phyloP scores from a whole-genome alignment of 495 filamentous ascomycete species.

The Letharia lupina region DNA sequence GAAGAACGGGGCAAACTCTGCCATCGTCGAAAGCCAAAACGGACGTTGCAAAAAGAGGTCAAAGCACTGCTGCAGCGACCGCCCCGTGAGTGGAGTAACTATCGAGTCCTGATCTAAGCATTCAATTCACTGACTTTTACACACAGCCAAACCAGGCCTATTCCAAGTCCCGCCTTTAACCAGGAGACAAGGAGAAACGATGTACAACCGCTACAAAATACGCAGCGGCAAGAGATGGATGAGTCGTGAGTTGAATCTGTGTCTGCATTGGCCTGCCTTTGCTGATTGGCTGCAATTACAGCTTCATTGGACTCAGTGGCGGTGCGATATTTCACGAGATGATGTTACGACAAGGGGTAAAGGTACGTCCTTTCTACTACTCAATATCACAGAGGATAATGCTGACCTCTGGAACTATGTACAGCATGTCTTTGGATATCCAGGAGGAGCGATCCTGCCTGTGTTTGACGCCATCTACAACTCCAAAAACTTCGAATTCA shows the following conservation, averaged over 20 bases:
- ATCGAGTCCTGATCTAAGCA: not conserved
- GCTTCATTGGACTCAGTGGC: slow-evolving; percentile 90
- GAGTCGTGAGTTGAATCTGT: slow-evolving; percentile 44
- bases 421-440: slow-evolving; percentile 21
- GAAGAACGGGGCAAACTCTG: slow-evolving; percentile 21
- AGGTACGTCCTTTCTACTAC: slow-evolving; percentile 58
- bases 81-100: slow-evolving; percentile 34
- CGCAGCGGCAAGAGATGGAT: slow-evolving; percentile 59
- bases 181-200: slow-evolving; percentile 50
- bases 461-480: slow-evolving; percentile 58
- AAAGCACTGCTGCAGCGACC: slow-evolving; percentile 43
- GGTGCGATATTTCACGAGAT: slow-evolving; percentile 99
- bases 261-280: not conserved
- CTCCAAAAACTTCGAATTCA: slow-evolving; percentile 53
- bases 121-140: slow-evolving; percentile 17
- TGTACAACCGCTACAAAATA: slow-evolving; percentile 62
- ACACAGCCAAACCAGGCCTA: slow-evolving; percentile 40
- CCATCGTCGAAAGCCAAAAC: slow-evolving; percentile 22
- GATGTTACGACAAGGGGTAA: slow-evolving; percentile 88
- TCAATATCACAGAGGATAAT: slow-evolving; percentile 5
- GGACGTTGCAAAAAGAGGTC: slow-evolving; percentile 34
- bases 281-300: slow-evolving; percentile 24
- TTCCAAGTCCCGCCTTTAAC: slow-evolving; percentile 67
- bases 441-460: slow-evolving; percentile 41
- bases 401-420: not conserved